phyloP scores from a whole-genome alignment of 495 filamentous ascomycete species.

The Penicillium subrubescens region DNA sequence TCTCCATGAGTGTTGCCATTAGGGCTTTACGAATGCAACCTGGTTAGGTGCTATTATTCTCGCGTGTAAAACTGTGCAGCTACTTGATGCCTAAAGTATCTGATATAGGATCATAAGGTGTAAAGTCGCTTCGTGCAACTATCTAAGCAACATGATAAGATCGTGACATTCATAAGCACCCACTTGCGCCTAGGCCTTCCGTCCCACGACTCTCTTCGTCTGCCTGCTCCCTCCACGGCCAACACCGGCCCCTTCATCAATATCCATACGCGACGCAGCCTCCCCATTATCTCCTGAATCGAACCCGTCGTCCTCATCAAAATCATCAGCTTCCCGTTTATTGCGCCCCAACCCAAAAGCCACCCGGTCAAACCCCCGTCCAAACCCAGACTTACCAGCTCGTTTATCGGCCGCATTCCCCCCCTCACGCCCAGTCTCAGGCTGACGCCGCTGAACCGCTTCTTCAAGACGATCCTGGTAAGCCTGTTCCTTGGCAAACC shows the following conservation, averaged over 20 bases:
- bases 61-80: not conserved
- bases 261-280: slow-evolving; percentile 49
- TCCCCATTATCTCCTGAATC: slow-evolving; percentile 53
- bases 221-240: slow-evolving; percentile 34
- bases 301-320: slow-evolving; percentile 49
- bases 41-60: slow-evolving; percentile 3
- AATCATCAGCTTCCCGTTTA: slow-evolving; percentile 47
- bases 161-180: slow-evolving; percentile 3
- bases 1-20: slow-evolving; percentile 31
- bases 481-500: slow-evolving; percentile 49
- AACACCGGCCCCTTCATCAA: slow-evolving; percentile 43
- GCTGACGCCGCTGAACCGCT: slow-evolving; percentile 31
- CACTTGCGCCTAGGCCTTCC: slow-evolving; percentile 31
- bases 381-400: slow-evolving; percentile 33
- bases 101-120: not conserved
- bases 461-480: slow-evolving; percentile 52
- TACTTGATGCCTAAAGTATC: slow-evolving; percentile 4
- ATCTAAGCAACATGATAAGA: not conserved
- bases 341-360: slow-evolving; percentile 31
- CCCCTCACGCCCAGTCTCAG: not conserved
- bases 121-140: not conserved
- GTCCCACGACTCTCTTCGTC: slow-evolving; percentile 45
- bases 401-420: slow-evolving; percentile 1
- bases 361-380: slow-evolving; percentile 30
- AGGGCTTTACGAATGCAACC: slow-evolving; percentile 28